Evolutionary conservation across 177 flowering plant species (phyloP), one percentile per base, ranked within the genome.

Genomic region (Vitis hybrid): DNA sequence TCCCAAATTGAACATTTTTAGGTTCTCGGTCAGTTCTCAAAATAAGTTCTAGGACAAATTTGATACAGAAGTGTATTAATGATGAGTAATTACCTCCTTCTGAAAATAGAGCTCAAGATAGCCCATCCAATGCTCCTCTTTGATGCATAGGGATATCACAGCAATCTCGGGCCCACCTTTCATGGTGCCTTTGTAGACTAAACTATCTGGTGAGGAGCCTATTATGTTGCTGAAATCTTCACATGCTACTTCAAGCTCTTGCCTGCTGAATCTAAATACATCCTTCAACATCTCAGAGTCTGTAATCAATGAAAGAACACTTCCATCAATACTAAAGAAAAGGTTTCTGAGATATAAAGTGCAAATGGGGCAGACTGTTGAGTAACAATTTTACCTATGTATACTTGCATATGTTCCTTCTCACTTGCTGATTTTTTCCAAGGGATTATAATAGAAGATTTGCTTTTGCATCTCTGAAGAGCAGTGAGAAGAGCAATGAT

Each of bases 211-310:
- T 15, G 96, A 93, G 59, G 94, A 86, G 70, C 93, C 98, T 72
- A 95, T 95, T 14, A 95, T 93, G 80, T 95, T 95, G 83, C 99
- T 93, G 75, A 95, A 95, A 78, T 95, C 99, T 84, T 93, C 99
- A 74, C 99, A 95, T 2, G 99, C 97, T 50, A 90, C 88, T 86
- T 95, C 99, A 67, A 95, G 98, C 56, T 91, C 99, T 75, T 90
- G 92, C 71, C 99, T 82, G 74, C 75, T 85, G 79, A 83, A 90
- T 71, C 77, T 83, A 55, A 14, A 11, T 3, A 95, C 89, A 73
- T 89, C 89, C 77, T 86, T 91, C 80, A 92, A 74, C 76, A 87
- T 71, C 72, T 89, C 97, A 8, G 95, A 66, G 74, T 92, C 99
- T 93, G 83, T 58, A 69, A 34, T 34, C 45, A 34, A 34, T 34